Evolutionary conservation across 2,329 filamentous ascomycete species (phyloP).

Genomic region (Cytospora mali): DNA sequence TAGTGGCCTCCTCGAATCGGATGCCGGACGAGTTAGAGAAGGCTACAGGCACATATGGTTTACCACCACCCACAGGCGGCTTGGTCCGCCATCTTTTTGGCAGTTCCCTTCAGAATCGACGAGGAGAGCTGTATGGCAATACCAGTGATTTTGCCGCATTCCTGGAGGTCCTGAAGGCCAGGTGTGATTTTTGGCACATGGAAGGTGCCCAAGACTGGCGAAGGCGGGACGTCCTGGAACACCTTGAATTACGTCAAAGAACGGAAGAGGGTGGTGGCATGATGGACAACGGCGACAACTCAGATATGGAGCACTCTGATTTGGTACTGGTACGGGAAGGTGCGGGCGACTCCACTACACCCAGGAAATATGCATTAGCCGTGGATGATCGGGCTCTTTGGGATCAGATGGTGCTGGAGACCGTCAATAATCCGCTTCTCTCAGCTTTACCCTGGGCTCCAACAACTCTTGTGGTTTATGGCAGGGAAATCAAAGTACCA

Average conservation of each 20-base stretch:
- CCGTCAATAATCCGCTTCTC: slow-evolving; percentile 20
- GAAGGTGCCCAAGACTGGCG: slow-evolving; percentile 74
- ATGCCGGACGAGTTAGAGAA: slow-evolving; percentile 82
- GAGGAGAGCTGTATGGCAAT: slow-evolving; percentile 57
- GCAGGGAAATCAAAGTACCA: slow-evolving; percentile 63
- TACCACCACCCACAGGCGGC: slow-evolving; percentile 56
- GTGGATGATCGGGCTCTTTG: slow-evolving; percentile 35
- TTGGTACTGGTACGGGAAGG: slow-evolving; percentile 20
- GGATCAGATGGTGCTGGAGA: slow-evolving; percentile 30
- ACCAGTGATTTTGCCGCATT: slow-evolving; percentile 77
- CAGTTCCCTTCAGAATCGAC: slow-evolving; percentile 39
- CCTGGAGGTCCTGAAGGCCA: slow-evolving; percentile 72
- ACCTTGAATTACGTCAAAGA: slow-evolving; percentile 8
- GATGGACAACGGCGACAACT: background rate
- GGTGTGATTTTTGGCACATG: slow-evolving; percentile 86
- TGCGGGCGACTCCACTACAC: slow-evolving; percentile 28
- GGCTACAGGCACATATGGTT: slow-evolving; percentile 71
- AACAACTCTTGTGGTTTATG: slow-evolving; percentile 58
- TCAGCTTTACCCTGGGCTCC: slow-evolving; percentile 44
- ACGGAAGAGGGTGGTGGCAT: background rate
- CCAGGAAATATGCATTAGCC: slow-evolving; percentile 35
- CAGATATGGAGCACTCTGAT: slow-evolving; percentile 9
- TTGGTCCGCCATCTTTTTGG: slow-evolving; percentile 54
- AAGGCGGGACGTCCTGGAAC: slow-evolving; percentile 48
- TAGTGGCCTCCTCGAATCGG: slow-evolving; percentile 79